A percentile compares a stretch with the other conserved stretches of the same genome.
Evolutionary conservation across 2,329 filamentous ascomycete species (phyloP).

Genomic region (Plenodomus lindquistii): DNA sequence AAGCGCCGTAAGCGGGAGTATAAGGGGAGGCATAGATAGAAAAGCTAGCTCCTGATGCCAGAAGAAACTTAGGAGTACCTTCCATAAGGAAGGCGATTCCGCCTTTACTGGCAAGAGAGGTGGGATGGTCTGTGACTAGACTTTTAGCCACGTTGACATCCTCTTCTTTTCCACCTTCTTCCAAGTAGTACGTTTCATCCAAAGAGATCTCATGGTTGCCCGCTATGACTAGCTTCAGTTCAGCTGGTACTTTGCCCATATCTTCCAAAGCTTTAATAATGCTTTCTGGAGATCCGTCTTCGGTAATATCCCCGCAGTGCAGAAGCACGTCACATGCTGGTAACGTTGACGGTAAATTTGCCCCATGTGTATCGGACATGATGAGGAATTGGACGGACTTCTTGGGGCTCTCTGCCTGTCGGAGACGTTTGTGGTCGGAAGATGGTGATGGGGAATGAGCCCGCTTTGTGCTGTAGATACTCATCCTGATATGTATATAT

Average conservation of each 20-base stretch:
- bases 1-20: constrained; percentile 56
- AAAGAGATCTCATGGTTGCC: constrained; percentile 66
- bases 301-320: constrained; percentile 62
- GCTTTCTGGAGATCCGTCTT: constrained; percentile 51
- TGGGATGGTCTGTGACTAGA: constrained; percentile 40
- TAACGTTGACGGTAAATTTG: constrained; percentile 40
- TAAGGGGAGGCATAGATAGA: constrained; percentile 58
- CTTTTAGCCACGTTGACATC: constrained; percentile 10
- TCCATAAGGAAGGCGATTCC: constrained; percentile 59
- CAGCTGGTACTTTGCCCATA: constrained; percentile 53
- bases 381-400: constrained; percentile 38
- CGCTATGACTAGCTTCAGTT: constrained; percentile 63
- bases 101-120: constrained; percentile 41
- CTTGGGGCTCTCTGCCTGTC: background rate
- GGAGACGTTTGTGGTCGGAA: background rate
- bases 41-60: constrained; percentile 54
- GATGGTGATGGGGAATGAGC: background rate
- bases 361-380: constrained; percentile 48
- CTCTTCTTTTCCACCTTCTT: constrained; percentile 33
- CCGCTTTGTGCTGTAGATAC: background rate
- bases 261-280: constrained; percentile 51
- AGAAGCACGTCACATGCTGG: constrained; percentile 58
- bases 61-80: constrained; percentile 51
- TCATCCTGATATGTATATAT: no score
- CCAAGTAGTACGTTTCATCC: constrained; percentile 45